Percentiles rank a stretch among this genome's conserved stretches.
Evolutionary conservation across 192 early-diverging fungal species (phyloP).

Genomic region (Backusella westeae): DNA sequence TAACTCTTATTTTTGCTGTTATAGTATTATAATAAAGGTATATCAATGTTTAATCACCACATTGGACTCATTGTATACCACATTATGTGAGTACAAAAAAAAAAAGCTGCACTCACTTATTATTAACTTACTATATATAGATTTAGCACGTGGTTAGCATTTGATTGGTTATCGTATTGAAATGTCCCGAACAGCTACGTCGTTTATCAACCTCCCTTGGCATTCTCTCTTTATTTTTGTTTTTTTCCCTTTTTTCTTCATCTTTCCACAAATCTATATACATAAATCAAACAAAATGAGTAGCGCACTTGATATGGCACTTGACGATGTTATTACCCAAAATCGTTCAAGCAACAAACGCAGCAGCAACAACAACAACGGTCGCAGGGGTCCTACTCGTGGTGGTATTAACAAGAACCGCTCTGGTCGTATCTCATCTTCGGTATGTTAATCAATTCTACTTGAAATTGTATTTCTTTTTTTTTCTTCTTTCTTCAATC

Average conservation of each 20-base stretch:
- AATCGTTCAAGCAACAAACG: constrained; percentile 13
- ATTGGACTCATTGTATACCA: background rate
- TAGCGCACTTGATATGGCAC: constrained; percentile 30
- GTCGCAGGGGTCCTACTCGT: background rate
- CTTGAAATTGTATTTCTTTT: constrained; percentile 8
- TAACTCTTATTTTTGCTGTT: background rate
- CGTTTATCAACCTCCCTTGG: background rate
- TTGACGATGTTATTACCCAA: constrained; percentile 28
- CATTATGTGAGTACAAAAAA: background rate
- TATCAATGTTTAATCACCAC: background rate
- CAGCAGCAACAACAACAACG: background rate
- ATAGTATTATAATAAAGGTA: background rate
- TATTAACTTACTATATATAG: background rate
- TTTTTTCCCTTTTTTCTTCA: background rate
- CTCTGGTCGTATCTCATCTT: constrained; percentile 22
- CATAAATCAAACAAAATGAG: constrained; percentile 2
- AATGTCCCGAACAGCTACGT: background rate
- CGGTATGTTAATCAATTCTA: constrained; percentile 28
- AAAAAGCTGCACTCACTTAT: background rate
- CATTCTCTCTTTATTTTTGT: background rate
- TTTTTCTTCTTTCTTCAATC: constrained; percentile 6
- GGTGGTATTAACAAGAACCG: constrained; percentile 23
- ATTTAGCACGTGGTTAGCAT: background rate
- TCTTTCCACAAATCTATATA: background rate
- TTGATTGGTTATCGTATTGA: background rate